These are phyloP conservation scores for Colletotrichum shisoi DNA, from an alignment of 2,329 filamentous ascomycete genomes.

Conservation along the genomic window DNA sequence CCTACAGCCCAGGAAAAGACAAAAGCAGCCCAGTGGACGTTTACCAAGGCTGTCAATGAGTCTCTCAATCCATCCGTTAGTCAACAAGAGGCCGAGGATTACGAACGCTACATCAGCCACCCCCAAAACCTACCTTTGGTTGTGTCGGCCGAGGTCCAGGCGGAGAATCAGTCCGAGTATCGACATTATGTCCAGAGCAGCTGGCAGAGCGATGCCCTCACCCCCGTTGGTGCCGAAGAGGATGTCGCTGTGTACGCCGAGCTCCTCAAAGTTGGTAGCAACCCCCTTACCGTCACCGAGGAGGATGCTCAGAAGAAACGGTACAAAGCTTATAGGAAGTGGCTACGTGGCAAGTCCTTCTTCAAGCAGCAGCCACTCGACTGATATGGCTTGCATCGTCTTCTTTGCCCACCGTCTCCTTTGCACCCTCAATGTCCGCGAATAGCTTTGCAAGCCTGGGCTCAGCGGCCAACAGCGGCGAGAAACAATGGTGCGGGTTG, in stretches of 20 bases:
- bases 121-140: conserved; percentile 88
- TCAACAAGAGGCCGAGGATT: conserved; percentile 80
- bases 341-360: conserved; percentile 91
- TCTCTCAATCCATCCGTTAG: conserved; percentile 86
- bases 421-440: not conserved
- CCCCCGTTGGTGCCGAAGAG: conserved; percentile 61
- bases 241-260: conserved; percentile 78
- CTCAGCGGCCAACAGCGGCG: conserved; percentile 47
- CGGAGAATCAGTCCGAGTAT: conserved; percentile 72
- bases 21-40: conserved; percentile 85
- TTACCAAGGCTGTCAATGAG: conserved; percentile 83
- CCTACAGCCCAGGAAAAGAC: conserved; percentile 75
- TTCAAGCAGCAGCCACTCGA: conserved; percentile 86
- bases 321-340: conserved; percentile 96
- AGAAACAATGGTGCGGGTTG: conserved; percentile 45
- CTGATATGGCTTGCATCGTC: conserved; percentile 46
- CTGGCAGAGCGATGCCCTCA: conserved; percentile 67
- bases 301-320: conserved; percentile 91
- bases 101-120: conserved; percentile 86
- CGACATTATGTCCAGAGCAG: conserved; percentile 79
- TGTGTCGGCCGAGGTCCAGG: conserved; percentile 71
- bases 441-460: conserved; percentile 42
- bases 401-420: not conserved
- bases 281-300: conserved; percentile 85
- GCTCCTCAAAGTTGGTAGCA: conserved; percentile 77